Base-by-base conservation (phyloP, 1,139 yeast genomes). In the Yamadazyma triangularis region DNA sequence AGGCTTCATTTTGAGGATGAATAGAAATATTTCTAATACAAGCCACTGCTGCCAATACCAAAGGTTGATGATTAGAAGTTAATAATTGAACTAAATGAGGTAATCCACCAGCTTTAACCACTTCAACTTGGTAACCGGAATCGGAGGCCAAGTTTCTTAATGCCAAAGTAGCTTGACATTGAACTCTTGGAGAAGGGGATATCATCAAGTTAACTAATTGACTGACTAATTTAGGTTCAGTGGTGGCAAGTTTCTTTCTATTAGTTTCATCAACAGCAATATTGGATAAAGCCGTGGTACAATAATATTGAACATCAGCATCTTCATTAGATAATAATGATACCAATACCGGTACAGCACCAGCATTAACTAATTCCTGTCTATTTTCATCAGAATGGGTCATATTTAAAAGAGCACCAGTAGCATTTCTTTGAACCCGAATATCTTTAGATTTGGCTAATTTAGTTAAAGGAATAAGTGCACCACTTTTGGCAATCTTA, bases 91-190 rank as follows among this genome's bases (percentile, higher is more conserved):
- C 94, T 51, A 91, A 71, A 55, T 88, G 93, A 29, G 96, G 94
- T 49, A 91, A 73, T 0, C 98, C 99, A 33, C 95, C 95, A 25
- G 95, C 91, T 48, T 95, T 74, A 19, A 91, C 98, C 45, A 91
- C 88, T 56, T 91, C 97, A 39, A 91, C 77, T 63, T 91, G 99
- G 60, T 91, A 91, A 26, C 77, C 73, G 12, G 89, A 87, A 59
- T 91, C 99, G 3, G 95, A 84, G 1, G 98, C 99, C 51, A 91
- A 73, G 53, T 91, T 91, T 62, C 99, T 77, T 48, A 91, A 71
- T 2, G 97, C 98, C 40, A 91, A 70, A 4, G 98, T 94, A 0
- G 98, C 97, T 63, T 91, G 99, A 58, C 99, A 91, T 60, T 91
- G 97, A 21, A 91, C 96, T 47, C 97, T 73, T 21, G 96, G 94